Conservation (phyloP, 345 rosid genomes). For the Citrus mangshanensis region DNA sequence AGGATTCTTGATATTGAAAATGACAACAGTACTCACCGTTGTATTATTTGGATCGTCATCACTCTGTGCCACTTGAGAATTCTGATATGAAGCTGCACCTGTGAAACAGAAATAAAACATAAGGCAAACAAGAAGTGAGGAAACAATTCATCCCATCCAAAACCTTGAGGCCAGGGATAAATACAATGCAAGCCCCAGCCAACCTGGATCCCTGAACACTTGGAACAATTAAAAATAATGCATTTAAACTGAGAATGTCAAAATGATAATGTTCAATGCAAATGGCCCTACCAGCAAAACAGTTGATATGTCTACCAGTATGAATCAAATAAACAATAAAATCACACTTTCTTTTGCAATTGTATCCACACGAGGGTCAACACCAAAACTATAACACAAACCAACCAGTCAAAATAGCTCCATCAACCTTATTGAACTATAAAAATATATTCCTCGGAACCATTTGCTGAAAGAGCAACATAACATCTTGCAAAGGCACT, state of each 20-base stretch:
- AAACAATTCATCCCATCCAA: not conserved
- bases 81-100: slow-evolving; percentile 80
- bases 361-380: not conserved
- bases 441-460: not conserved
- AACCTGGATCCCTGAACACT: not conserved
- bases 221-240: not conserved
- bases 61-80: slow-evolving; percentile 48
- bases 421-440: not conserved
- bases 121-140: not conserved
- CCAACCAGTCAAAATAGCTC: not conserved
- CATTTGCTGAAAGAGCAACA: not conserved
- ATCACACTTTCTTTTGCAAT: not conserved
- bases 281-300: not conserved
- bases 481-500: not conserved
- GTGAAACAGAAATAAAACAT: slow-evolving; percentile 20
- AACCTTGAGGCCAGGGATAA: not conserved
- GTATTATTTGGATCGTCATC: slow-evolving; percentile 89
- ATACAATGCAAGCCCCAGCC: not conserved
- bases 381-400: not conserved
- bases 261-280: not conserved
- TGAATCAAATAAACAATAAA: not conserved
- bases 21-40: slow-evolving; percentile 57
- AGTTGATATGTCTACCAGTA: not conserved
- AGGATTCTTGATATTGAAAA: not conserved
- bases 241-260: not conserved